Base-by-base conservation (phyloP, 805 yeast genomes). In the Zygoascus biomembranicola region DNA sequence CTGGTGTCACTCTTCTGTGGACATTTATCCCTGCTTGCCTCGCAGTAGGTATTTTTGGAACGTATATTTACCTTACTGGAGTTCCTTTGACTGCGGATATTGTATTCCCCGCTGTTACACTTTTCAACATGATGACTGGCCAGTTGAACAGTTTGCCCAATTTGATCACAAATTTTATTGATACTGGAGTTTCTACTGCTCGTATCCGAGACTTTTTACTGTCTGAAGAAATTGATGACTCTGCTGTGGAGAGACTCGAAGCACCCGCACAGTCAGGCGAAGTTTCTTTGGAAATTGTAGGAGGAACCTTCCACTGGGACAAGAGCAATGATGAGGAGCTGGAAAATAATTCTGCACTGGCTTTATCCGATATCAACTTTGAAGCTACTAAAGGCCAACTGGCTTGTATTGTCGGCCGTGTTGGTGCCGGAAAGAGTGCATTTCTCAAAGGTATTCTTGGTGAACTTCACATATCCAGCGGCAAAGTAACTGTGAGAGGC, bases 1-100 rank as follows among this genome's bases (percentile, higher is more conserved):
- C 96, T 1, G 68, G 82, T 46, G 77, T 87, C 32, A 78, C 76
- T 57, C 87, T 90, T 69, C 79, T 87, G 52, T 94, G 95, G 82
- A 83, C 79, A 53, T 76, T 87, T 61, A 87, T 96, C 37, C 98
- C 99, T 28, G 87, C 85, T 63, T 71, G 92, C 59, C 97, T 95
- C 32, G 84, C 95, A 49, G 85, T 95, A 66, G 79, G 87, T 1
- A 90, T 98, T 0, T 94, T 94, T 74, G 96, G 86, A 2, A 75
- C 84, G 14, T 95, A 84, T 66, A 83, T 85, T 23, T 74, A 77
- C 52, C 69, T 80, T 37, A 77, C 81, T 52, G 78, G 77, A 55
- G 73, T 69, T 49, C 90, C 95, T 35, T 77, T 94, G 64, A 78
- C 92, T 1, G 86, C 97, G 1, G 98, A 94, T 61, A 76, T 90